Base-by-base conservation (phyloP, 768 basidiomycete genomes). In the Tylopilus rubrobrunneus region DNA sequence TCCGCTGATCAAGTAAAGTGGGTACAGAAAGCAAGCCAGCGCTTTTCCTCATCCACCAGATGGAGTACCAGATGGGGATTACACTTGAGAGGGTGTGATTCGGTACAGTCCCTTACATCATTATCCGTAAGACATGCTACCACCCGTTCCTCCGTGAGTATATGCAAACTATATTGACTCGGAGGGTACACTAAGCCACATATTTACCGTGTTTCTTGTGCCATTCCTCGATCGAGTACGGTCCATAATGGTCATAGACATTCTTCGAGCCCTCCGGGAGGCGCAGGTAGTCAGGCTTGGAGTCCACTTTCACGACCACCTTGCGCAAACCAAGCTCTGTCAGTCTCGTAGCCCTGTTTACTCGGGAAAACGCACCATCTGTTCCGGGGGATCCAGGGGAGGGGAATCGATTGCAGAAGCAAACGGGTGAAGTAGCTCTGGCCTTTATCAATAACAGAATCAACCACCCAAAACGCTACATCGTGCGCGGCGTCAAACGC, bases 391-490 rank as follows among this genome's bases (percentile, higher is more conserved):
- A 34, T 77, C 75, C 14, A 86, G 74, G n/a, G 78, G 73, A 3
- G 83, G 84, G 5, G 74, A 75, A 51, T 86, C 85, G 47, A 86
- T 84, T 0, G 77, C 84, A 28, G 83, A 83, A 9, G 85, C 85
- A 56, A 86, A 87, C 4, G 85, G 85, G 51, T 86, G 85, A 33
- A 87, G 71, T 0, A 80, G 61, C 27, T 85, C 81, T 0, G 84
- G 83, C 84, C 84, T 86, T 11, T 10, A 34, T 12, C 34, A 2
- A 31, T 31, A 31, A 7, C 25, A 31, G 31, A 7, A 31, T 34
- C 33, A 34, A 11, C 33, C 10, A 34, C 11, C 25, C n/a, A n/a
- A 25, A 25, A 5, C 2, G 25, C 25, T 25, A 25, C 2, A 25
- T 25, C 25, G 25, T 25, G 39, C 6, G n/a, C 7, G 7, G 39